Evolutionary conservation across 2,329 filamentous ascomycete genomes (phyloP).

Genomic region (Epichloe amarillans): DNA sequence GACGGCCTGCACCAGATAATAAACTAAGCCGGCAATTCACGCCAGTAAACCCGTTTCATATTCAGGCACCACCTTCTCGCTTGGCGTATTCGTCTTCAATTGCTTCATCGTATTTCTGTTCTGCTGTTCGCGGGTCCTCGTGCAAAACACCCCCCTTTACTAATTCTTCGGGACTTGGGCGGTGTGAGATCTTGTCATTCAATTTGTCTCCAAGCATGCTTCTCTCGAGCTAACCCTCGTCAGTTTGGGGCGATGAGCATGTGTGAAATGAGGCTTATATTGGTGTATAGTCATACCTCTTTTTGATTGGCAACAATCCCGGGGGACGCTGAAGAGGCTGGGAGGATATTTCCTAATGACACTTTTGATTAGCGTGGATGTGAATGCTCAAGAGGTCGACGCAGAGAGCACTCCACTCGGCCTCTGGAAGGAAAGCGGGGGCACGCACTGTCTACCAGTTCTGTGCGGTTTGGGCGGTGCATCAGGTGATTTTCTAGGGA

Average conservation of each 20-base stretch:
- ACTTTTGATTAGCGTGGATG: constrained; percentile 9
- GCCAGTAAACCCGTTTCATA: neutral
- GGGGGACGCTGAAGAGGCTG: constrained; percentile 64
- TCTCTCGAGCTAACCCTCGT: constrained; percentile 47
- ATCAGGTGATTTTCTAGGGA: constrained; percentile 61
- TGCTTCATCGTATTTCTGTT: constrained; percentile 44
- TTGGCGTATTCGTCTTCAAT: constrained; percentile 53
- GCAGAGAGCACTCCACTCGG: neutral
- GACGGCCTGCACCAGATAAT: neutral
- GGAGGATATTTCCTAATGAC: constrained; percentile 73
- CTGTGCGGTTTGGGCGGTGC: constrained; percentile 60
- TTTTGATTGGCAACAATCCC: constrained; percentile 67
- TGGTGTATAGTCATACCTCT: constrained; percentile 35
- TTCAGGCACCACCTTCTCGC: constrained; percentile 46
- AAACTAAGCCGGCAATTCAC: neutral
- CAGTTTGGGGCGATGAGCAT: neutral
- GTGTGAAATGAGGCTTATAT: neutral
- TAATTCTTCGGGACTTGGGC: constrained; percentile 63
- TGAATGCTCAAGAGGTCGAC: neutral
- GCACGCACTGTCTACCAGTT: constrained; percentile 63
- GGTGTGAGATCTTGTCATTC: constrained; percentile 72
- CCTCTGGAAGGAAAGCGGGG: neutral
- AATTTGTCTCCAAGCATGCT: constrained; percentile 79
- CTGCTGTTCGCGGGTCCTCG: constrained; percentile 47
- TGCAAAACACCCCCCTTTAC: constrained; percentile 73